Base-by-base conservation (phyloP, 495 filamentous ascomycete genomes). In the Hypoxylon lenormandii region DNA sequence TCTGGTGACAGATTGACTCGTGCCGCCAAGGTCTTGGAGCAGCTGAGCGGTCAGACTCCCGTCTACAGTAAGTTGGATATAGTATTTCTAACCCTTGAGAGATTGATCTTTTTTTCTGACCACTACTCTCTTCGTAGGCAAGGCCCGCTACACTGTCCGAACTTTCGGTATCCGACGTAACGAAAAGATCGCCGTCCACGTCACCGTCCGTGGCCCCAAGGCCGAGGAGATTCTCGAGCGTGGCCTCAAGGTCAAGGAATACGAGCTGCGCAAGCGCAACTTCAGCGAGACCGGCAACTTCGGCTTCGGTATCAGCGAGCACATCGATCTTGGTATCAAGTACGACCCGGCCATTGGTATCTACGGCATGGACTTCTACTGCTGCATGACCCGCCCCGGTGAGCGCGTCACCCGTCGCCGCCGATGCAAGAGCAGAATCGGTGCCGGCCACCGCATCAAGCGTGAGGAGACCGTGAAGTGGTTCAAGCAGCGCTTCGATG, bases 341-440 rank as follows among this genome's bases (percentile, higher is more conserved):
- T 98, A 98, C 86, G 95, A 98, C 89, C 95, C 95, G 64, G 92
- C 88, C 60, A 98, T 98, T 75, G 94, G 94, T 88, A 98, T 99
- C 84, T 99, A 99, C 88, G 96, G 96, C 83, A 99, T 99, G 96
- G 96, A 99, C 87, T 99, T 99, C 88, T 99, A 97, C 91, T 92
- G 90, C 91, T 97, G 94, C 92, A 99, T 99, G 96, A 84, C 92
- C 86, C 93, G 96, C 74, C 96, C 94, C 66, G 96, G 96, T 85
- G 92, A 96, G 88, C 93, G 95, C 80, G 93, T 99, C 79, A 89
- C 93, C 80, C 93, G 92, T 86, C 93, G 96, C 75, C 89, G 94
- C 78, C 92, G 94, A 76, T 87, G 84, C 86, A 91, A 96, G 87
- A 84, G 88, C 84, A 84, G 82, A 75, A 88, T 99, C 78, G 96